phyloP scores from a whole-genome alignment of 805 yeast genomes.

The Candida quercuum region DNA sequence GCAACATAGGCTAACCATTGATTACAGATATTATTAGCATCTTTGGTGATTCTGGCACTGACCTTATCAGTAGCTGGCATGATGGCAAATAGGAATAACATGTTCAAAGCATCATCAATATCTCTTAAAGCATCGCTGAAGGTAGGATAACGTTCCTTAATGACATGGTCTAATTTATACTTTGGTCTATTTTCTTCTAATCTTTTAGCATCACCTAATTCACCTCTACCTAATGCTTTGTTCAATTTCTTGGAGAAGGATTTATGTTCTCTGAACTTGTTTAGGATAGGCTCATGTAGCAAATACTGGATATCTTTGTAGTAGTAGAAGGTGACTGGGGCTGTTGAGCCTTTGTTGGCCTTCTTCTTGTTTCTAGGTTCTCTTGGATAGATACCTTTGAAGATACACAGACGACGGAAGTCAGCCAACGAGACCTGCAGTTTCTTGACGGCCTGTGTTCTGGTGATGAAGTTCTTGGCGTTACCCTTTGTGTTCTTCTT shows the following conservation, averaged over 20 bases:
- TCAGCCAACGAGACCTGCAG: constrained; percentile 93
- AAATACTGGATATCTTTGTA: constrained; percentile 91
- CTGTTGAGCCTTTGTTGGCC: constrained; percentile 97
- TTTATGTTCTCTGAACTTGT: constrained; percentile 92
- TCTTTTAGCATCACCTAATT: constrained; percentile 80
- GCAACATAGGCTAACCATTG: constrained; percentile 96
- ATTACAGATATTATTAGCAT: constrained; percentile 80
- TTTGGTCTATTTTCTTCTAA: constrained; percentile 77
- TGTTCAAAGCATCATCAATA: constrained; percentile 90
- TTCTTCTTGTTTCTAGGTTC: constrained; percentile 94
- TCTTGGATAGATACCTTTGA: constrained; percentile 96
- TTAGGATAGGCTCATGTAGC: constrained; percentile 89
- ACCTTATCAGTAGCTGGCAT: constrained; percentile 91
- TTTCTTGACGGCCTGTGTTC: constrained; percentile 91
- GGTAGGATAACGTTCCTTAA: constrained; percentile 93
- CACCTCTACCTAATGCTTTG: constrained; percentile 88
- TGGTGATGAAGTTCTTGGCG: constrained; percentile 86
- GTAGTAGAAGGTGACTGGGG: constrained; percentile 92
- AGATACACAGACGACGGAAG: constrained; percentile 93
- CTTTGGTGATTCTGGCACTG: constrained; percentile 73
- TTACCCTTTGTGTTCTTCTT: constrained; percentile 84
- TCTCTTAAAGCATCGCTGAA: constrained; percentile 90
- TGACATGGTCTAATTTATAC: constrained; percentile 83
- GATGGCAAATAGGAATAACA: constrained; percentile 89
- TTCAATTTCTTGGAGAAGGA: constrained; percentile 88